Conservation (phyloP, 768 basidiomycete species). For the Lepiota subincarnata region DNA sequence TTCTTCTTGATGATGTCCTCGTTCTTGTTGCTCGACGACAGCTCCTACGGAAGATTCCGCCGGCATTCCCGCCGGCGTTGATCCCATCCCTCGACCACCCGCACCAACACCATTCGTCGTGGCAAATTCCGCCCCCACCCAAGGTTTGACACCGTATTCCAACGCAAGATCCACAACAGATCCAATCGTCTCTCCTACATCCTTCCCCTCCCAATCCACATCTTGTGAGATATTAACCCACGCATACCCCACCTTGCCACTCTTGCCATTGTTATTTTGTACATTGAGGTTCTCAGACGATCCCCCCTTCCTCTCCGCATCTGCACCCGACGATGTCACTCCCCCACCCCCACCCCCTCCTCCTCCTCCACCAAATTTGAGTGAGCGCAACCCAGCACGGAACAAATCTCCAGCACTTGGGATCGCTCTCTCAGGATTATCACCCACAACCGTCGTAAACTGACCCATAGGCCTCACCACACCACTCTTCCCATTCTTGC, state of each 20-base stretch:
- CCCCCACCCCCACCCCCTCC: constrained; percentile 11
- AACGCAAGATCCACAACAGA: constrained; percentile 38
- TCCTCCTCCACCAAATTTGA: constrained; percentile 32
- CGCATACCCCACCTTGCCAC: constrained; percentile 60
- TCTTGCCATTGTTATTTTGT: constrained; percentile 8
- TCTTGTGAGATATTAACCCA: constrained; percentile 82
- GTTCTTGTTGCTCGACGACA: too few relatives aligned
- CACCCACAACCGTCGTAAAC: constrained; percentile 81
- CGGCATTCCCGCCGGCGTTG: not conserved
- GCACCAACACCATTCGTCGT: not conserved
- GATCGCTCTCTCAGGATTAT: constrained; percentile 57
- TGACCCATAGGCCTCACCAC: constrained; percentile 33
- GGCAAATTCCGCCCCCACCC: constrained; percentile 21
- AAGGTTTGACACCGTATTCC: constrained; percentile 41
- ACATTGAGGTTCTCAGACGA: constrained; percentile 3
- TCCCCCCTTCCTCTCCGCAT: constrained; percentile 8
- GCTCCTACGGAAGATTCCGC: not conserved
- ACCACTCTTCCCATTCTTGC: constrained; percentile 20
- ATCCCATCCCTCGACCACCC: not conserved
- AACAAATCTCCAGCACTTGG: constrained; percentile 73
- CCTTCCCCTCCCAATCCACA: constrained; percentile 79
- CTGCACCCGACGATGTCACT: not conserved
- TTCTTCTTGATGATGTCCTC: too few relatives aligned
- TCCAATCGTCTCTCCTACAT: constrained; percentile 51
- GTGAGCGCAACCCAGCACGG: constrained; percentile 64